Conservation (phyloP, 139 green algal genomes). For the Closterium sp. region DNA sequence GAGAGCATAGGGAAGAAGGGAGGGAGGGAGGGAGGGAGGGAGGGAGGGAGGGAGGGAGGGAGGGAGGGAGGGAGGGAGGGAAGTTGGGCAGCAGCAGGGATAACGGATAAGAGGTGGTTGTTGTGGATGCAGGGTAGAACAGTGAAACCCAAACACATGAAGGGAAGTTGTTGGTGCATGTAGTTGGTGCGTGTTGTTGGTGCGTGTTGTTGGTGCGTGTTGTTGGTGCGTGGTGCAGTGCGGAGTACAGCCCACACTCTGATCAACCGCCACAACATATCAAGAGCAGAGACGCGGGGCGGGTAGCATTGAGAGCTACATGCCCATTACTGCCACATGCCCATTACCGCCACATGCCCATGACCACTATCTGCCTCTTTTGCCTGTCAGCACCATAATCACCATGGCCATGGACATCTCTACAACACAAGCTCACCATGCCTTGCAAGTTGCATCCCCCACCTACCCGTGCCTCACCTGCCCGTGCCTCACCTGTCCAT, state of each 20-base stretch:
- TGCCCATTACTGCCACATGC: no score
- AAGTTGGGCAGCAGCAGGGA: not conserved
- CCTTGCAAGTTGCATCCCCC: no score
- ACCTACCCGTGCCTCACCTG: not conserved
- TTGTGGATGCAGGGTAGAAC: not conserved
- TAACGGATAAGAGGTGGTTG: not conserved
- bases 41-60: no score
- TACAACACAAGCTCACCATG: no score
- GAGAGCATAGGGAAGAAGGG: not conserved
- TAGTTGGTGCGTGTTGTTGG: no score
- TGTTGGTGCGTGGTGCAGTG: no score
- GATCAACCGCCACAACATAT: not conserved
- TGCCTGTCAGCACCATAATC: no score
- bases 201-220: no score
- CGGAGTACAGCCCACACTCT: not conserved
- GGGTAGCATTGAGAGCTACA: no score
- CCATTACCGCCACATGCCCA: not conserved
- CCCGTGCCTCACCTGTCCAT: not conserved
- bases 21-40: not conserved
- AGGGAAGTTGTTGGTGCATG: no score
- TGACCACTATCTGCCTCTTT: no score
- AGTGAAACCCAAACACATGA: not conserved
- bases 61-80: not conserved
- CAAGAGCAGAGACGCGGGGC: not conserved
- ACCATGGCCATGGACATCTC: no score